These are phyloP conservation scores for Hyphopichia khmerensis DNA, from an alignment of 1,139 yeast species.

Conservation along the genomic window DNA sequence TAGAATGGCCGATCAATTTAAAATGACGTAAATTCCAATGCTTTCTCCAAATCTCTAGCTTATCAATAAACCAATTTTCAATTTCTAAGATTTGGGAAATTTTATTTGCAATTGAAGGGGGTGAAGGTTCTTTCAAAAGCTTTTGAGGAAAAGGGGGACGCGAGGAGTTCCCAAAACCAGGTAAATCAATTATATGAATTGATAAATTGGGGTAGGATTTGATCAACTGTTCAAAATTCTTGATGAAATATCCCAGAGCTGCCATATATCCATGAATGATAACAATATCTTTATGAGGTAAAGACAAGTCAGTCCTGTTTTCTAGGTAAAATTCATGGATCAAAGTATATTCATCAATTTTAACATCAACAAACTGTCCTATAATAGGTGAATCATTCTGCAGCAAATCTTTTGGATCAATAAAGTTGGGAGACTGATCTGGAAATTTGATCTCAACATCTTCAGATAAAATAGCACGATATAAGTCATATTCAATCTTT, in stretches of 20 bases:
- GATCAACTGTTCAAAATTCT: slow-evolving; percentile 34
- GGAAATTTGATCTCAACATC: slow-evolving; percentile 27
- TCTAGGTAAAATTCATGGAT: slow-evolving; percentile 41
- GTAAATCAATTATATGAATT: slow-evolving; percentile 38
- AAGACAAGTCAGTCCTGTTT: slow-evolving; percentile 16
- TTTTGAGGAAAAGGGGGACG: slow-evolving; percentile 37
- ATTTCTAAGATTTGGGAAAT: slow-evolving; percentile 33
- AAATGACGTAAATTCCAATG: slow-evolving; percentile 23
- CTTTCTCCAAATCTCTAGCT: slow-evolving; percentile 38
- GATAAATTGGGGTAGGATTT: slow-evolving; percentile 33
- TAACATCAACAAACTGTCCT: slow-evolving; percentile 32
- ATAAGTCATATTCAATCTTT: slow-evolving; percentile 35
- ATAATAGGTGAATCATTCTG: not conserved
- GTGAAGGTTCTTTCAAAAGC: slow-evolving; percentile 23
- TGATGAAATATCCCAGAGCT: slow-evolving; percentile 43
- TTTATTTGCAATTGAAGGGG: slow-evolving; percentile 18
- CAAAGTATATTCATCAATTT: slow-evolving; percentile 25
- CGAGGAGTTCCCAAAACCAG: slow-evolving; percentile 48
- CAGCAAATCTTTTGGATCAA: not conserved
- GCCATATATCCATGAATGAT: slow-evolving; percentile 50
- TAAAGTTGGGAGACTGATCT: slow-evolving; percentile 1
- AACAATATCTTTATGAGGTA: slow-evolving; percentile 23
- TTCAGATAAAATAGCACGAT: slow-evolving; percentile 31
- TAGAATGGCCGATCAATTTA: slow-evolving; percentile 40
- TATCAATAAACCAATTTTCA: slow-evolving; percentile 46